Evolutionary conservation across 495 filamentous ascomycete species (phyloP).

Genomic region (Lophium mytilinum): DNA sequence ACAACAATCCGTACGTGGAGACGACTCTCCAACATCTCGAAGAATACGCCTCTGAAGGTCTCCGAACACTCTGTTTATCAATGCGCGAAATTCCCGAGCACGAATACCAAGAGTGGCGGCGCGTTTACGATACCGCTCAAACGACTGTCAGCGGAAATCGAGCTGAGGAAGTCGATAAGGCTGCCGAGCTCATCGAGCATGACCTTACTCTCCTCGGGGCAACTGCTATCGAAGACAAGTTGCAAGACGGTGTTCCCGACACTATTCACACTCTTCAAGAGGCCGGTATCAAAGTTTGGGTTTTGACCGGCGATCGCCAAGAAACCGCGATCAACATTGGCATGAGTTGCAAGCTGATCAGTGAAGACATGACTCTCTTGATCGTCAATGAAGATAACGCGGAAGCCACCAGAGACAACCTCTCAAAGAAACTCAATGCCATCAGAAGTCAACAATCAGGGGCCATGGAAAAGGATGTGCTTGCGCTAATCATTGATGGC

Average conservation of each 20-base stretch:
- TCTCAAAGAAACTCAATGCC: conserved; percentile 87
- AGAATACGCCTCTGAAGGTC: conserved; percentile 94
- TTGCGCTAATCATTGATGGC: conserved; percentile 96
- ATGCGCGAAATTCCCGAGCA: conserved; percentile 90
- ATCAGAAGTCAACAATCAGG: conserved; percentile 66
- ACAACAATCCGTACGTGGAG: conserved; percentile 75
- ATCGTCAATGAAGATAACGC: conserved; percentile 89
- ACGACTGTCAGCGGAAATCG: conserved; percentile 90
- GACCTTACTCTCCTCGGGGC: conserved; percentile 87
- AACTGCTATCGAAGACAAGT: conserved; percentile 92
- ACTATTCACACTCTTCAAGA: conserved; percentile 97
- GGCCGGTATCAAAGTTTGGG: conserved; percentile 98
- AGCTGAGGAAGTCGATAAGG: conserved; percentile 93
- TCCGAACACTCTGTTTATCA: conserved; percentile 89
- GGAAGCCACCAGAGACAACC: conserved; percentile 67
- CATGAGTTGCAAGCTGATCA: conserved; percentile 98
- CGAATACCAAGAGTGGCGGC: conserved; percentile 82
- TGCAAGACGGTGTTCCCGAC: conserved; percentile 97
- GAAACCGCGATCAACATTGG: conserved; percentile 99
- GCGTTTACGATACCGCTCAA: conserved; percentile 78
- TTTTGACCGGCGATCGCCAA: conserved; percentile 94
- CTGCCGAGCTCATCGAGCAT: conserved; percentile 88
- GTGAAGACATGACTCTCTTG: conserved; percentile 96
- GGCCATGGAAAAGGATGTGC: conserved; percentile 69
- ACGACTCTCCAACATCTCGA: conserved; percentile 85